These are phyloP conservation scores for Ampelomyces quisqualis DNA, from an alignment of 2,329 filamentous ascomycete species.

Conservation along the genomic window DNA sequence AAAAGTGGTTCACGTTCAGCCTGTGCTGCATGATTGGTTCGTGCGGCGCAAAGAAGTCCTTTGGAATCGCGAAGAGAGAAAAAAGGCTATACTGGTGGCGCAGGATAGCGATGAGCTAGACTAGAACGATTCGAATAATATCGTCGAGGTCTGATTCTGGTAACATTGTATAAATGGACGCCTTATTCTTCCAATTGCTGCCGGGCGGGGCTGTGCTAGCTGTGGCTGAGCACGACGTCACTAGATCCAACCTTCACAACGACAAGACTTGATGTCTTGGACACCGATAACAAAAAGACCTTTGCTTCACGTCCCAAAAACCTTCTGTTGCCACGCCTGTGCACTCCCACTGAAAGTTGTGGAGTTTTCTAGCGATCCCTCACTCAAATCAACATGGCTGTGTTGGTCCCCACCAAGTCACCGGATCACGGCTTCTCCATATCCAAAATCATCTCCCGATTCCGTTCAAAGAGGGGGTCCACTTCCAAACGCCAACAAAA, in stretches of 20 bases:
- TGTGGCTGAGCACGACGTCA: constrained; percentile 24
- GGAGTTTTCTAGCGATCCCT: too few species aligned
- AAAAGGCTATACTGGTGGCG: constrained; percentile 12
- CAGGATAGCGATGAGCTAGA: constrained; percentile 13
- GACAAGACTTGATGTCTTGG: too few species aligned
- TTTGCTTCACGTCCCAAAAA: too few species aligned
- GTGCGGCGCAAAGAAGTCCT: constrained; percentile 43
- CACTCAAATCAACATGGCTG: constrained; percentile 20
- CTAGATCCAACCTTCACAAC: background rate
- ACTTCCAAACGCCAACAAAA: background rate
- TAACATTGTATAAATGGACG: background rate
- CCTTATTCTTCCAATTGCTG: constrained; percentile 5
- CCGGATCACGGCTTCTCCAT: constrained; percentile 26
- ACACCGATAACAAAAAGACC: too few species aligned
- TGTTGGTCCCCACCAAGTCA: constrained; percentile 13
- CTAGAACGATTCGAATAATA: background rate
- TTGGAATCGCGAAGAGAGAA: constrained; percentile 19
- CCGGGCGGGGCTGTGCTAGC: constrained; percentile 23
- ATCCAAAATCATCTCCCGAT: constrained; percentile 31
- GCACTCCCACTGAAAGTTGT: too few species aligned
- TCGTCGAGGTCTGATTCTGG: background rate
- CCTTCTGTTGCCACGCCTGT: too few species aligned
- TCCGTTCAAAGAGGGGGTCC: constrained; percentile 22
- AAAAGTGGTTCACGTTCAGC: constrained; percentile 43
- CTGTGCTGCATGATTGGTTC: constrained; percentile 81